Evolutionary conservation across 306 rosid genomes (phyloP).

Genomic region (Vigna radiata): DNA sequence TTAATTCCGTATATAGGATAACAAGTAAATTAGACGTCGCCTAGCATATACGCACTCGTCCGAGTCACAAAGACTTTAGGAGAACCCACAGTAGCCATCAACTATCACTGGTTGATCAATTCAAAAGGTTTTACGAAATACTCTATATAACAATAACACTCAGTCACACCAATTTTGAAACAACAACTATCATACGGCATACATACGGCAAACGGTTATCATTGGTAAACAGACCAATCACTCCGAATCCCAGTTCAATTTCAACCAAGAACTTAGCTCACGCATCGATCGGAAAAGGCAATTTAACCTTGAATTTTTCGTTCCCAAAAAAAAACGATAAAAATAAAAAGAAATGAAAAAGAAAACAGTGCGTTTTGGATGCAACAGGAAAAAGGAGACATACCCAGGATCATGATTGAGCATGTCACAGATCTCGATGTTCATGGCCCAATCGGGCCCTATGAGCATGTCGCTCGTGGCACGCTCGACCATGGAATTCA

Average conservation of each 20-base stretch:
- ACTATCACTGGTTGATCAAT: constrained; percentile 3
- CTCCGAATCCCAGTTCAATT: constrained; percentile 26
- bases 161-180: constrained; percentile 5
- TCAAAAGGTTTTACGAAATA: constrained; percentile 4
- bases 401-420: constrained; percentile 96
- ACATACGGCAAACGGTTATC: neutral
- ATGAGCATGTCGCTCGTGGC: constrained; percentile 98
- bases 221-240: neutral
- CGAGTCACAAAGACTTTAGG: neutral
- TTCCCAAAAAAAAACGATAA: neutral
- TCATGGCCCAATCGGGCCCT: constrained; percentile 99
- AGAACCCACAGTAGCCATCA: constrained; percentile 13
- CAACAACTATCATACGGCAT: neutral
- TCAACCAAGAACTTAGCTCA: constrained; percentile 25
- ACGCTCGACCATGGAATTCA: constrained; percentile 91
- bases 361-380: constrained; percentile 8
- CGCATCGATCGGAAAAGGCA: constrained; percentile 3
- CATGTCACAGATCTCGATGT: constrained; percentile 97
- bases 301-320: neutral
- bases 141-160: constrained; percentile 24
- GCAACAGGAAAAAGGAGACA: constrained; percentile 28
- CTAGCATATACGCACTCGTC: neutral
- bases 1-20: neutral
- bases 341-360: neutral
- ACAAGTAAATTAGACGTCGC: constrained; percentile 13